phyloP scores from a whole-genome alignment of 208 protist genomes.

The Crithidia fasciculata region DNA sequence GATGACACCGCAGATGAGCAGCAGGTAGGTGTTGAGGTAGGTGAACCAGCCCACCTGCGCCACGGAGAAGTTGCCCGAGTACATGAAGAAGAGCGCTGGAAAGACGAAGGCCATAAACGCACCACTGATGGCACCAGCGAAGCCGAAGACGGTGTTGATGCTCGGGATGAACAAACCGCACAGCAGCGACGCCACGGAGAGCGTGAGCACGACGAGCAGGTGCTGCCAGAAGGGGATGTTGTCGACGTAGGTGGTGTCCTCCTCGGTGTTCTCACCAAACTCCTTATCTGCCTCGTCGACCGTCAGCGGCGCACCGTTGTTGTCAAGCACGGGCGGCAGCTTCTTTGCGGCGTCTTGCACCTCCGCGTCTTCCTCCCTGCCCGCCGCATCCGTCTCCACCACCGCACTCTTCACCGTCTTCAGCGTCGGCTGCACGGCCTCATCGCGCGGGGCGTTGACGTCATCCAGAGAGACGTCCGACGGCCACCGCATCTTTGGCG shows the following conservation, averaged over 20 bases:
- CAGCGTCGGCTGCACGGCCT: not conserved
- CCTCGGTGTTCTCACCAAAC: slow-evolving; percentile 5
- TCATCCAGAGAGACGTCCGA: no score
- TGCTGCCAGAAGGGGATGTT: slow-evolving; percentile 55
- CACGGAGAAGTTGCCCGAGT: slow-evolving; percentile 55
- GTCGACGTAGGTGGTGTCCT: slow-evolving; percentile 45
- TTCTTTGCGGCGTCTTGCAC: not conserved
- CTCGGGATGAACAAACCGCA: slow-evolving; percentile 77
- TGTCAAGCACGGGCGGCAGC: not conserved
- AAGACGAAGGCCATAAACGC: slow-evolving; percentile 65
- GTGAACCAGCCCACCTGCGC: slow-evolving; percentile 46
- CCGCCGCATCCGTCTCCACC: slow-evolving; percentile 3
- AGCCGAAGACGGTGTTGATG: slow-evolving; percentile 71
- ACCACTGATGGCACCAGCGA: slow-evolving; percentile 61
- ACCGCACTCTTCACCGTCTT: not conserved
- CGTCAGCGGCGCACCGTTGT: not conserved
- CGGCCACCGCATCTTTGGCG: not conserved
- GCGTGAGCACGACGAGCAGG: slow-evolving; percentile 34
- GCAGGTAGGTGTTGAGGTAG: slow-evolving; percentile 59
- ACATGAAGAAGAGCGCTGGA: slow-evolving; percentile 65
- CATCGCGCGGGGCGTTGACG: slow-evolving; percentile 1
- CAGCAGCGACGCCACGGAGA: slow-evolving; percentile 47
- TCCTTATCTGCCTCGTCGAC: slow-evolving; percentile 7
- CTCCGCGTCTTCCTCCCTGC: not conserved
- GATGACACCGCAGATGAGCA: slow-evolving; percentile 45